Evolutionary conservation across 176 grass and related monocot genomes (phyloP), one percentile per base, ranked within the genome.

Genomic region (Luzula sylvatica): DNA sequence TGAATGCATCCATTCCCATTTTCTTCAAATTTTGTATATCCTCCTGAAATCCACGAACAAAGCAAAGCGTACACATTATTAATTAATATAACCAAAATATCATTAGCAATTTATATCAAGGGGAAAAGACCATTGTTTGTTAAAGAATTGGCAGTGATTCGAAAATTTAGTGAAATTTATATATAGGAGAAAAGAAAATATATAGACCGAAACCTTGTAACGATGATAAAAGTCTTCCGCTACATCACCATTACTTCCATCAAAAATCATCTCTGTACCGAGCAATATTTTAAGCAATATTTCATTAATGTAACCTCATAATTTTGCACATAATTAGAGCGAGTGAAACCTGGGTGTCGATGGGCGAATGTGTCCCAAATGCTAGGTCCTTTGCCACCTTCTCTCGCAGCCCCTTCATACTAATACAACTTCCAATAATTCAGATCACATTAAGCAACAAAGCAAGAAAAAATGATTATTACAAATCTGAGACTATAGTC

Each of bases 321-420:
- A 8, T 11, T 27, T 8, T 16, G 25, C 7, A 44, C 21, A 60
- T 1, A 21, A 62, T 1, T 15, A n/a, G 48, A 3, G 11, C 12
- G 21, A 9, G 55, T n/a, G 51, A 38, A 9, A 75, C 86, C 75
- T 81, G 79, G 61, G 9, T 62, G 57, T 14, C 48, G 26, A 45
- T 80, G 86, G 24, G 39, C 52, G 67, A 73, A 83, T 18, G 22
- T 67, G 42, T 83, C 79, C 85, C 86, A 89, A 6, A 80, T 42
- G 29, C 75, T 89, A 5, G 75, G 62, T 11, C 71, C 62, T 11
- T 54, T 69, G 15, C 79, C 75, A 7, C 72, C 55, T 53, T 39
- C 72, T 11, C 45, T 61, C 2, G 45, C 52, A 1, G 63, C 82
- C 9, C 85, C 85, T 70, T 89, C 85, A 40, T 80, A 80, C 85